These are phyloP conservation scores for Geum urbanum DNA, from an alignment of 306 rosid genomes.

Conservation along the genomic window DNA sequence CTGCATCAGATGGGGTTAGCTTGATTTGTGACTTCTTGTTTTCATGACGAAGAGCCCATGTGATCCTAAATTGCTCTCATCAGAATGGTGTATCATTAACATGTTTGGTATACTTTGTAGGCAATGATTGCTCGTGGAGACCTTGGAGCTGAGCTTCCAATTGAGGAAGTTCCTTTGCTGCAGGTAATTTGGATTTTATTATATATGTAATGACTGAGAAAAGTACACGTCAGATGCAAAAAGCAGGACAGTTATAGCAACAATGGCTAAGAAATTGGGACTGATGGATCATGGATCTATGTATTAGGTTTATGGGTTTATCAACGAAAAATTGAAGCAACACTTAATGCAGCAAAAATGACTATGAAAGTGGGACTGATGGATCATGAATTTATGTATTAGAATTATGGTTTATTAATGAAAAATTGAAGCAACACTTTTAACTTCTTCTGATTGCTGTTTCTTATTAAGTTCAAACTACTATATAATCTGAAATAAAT, in stretches of 20 bases:
- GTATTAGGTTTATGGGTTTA: not conserved
- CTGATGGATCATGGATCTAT: not conserved
- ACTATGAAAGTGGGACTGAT: not conserved
- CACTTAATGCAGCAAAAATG: not conserved
- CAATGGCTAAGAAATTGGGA: not conserved
- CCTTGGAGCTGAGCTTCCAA: conserved; percentile 99
- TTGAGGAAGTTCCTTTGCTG: conserved; percentile 92
- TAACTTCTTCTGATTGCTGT: not conserved
- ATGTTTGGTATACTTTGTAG: conserved; percentile 36
- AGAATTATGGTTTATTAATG: not conserved
- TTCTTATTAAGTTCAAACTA: not conserved
- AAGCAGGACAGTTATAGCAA: not conserved
- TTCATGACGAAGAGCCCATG: not conserved
- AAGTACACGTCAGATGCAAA: not conserved
- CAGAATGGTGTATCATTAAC: not conserved
- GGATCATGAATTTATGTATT: not conserved
- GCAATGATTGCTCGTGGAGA: conserved; percentile 99
- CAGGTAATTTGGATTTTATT: conserved; percentile 46
- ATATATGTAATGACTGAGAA: not conserved
- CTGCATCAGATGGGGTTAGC: conserved; percentile 95
- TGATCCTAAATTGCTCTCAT: not conserved
- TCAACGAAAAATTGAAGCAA: not conserved
- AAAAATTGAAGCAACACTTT: not conserved
- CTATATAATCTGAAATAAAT: not conserved
- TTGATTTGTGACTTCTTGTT: conserved; percentile 9